Evolutionary conservation across 2,329 filamentous ascomycete species (phyloP), one percentile per base, ranked within the genome.

Genomic region (Aureobasidium sp.): DNA sequence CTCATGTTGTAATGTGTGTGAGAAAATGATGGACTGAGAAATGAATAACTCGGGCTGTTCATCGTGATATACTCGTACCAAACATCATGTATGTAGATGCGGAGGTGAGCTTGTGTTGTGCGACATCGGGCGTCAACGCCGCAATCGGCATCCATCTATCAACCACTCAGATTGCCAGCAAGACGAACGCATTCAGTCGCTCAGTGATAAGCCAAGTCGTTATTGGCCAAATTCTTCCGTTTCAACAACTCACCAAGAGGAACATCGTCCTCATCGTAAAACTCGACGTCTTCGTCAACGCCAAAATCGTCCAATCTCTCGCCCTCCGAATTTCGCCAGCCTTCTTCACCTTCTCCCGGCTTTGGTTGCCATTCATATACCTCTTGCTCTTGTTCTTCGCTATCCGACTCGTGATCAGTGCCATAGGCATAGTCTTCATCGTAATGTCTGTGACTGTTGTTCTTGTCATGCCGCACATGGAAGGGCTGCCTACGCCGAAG

Each of bases 301-400:
- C 90, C 90, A 69, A 87, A 94, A 68, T 94, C 90, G 45, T 82
- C 79, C 55, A 94, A 74, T 37, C 84, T 79, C 70, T 93, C 88
- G 1, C 89, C 90, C 58, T 93, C 89, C 0, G 84, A 80, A 67
- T 92, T 93, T 0, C 80, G 84, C 89, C 89, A 94, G 5, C 77
- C 82, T 45, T 81, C 80, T 68, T 83, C 79, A 5, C 81, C 83
- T 66, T 79, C 68, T 44, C 68, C 65, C 7, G 68, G 65, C 11
- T 64, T 67, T 49, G 49, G 66, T 48, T 44, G 58, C 45, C 52
- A 55, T 41, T 62, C 60, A 41, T 68, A 66, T 14, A 73, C 70
- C 44, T 73, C 70, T 47, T 60, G 56, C 39, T 69, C 67, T 17
- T 74, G 70, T 47, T 73, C 70, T 20, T 69, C 83, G 12, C 73